Percentiles rank a stretch among this genome's conserved stretches.
Conservation (phyloP, 768 basidiomycete species). For the Mycena alexandri region DNA sequence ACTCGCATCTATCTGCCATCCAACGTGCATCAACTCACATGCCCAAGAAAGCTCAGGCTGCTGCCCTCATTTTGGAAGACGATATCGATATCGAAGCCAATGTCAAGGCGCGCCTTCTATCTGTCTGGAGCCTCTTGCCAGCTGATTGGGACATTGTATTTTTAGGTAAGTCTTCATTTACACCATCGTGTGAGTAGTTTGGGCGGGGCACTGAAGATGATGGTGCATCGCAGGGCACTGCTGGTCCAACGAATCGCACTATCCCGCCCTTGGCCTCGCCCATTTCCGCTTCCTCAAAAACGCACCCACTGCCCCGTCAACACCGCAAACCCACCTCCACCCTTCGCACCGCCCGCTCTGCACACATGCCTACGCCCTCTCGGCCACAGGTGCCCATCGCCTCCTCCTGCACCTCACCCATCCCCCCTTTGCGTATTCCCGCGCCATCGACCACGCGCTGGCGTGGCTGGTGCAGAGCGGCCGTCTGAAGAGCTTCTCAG, state of each 20-base stretch:
- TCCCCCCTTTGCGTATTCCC: constrained; percentile 80
- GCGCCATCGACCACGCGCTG: constrained; percentile 81
- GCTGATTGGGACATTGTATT: constrained; percentile 31
- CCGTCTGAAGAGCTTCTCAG: constrained; percentile 69
- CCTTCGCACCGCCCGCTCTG: constrained; percentile 75
- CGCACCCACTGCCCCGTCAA: constrained; percentile 28
- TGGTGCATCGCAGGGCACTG: constrained; percentile 69
- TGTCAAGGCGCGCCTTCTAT: constrained; percentile 54
- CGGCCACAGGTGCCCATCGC: constrained; percentile 69
- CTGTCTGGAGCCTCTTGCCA: constrained; percentile 18
- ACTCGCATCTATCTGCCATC: constrained; percentile 72
- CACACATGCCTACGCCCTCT: constrained; percentile 80
- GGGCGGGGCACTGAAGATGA: not conserved
- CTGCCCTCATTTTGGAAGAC: constrained; percentile 76
- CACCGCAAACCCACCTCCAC: constrained; percentile 53
- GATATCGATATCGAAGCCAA: constrained; percentile 84
- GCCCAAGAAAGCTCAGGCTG: constrained; percentile 45
- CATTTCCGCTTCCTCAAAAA: constrained; percentile 22
- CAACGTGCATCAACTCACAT: constrained; percentile 41
- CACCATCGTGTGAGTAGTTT: not conserved
- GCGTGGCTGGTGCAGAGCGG: constrained; percentile 73
- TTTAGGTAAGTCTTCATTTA: constrained; percentile 27
- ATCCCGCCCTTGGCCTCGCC: constrained; percentile 49
- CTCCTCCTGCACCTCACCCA: constrained; percentile 70
- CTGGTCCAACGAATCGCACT: constrained; percentile 77